Percentiles rank a stretch among this genome's conserved stretches.
Conservation (phyloP, 2,329 filamentous ascomycete genomes). For the Monosporascus sp. region DNA sequence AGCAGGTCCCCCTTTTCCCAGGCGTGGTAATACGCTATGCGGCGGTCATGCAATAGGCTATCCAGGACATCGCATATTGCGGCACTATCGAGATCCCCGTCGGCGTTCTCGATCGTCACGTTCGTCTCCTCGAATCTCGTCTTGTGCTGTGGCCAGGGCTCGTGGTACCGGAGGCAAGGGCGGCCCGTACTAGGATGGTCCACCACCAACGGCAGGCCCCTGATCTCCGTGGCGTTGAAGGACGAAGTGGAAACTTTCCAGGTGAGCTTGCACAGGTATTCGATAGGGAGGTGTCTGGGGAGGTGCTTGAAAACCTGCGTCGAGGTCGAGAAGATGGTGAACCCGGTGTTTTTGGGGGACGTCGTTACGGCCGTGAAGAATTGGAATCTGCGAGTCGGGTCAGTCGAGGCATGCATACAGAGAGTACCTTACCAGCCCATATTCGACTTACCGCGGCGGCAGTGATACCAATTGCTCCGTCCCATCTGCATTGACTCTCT, state of each 20-base stretch:
- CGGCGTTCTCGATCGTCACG: constrained; percentile 34
- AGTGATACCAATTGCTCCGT: constrained; percentile 34
- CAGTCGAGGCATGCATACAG: background rate
- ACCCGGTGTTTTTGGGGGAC: constrained; percentile 45
- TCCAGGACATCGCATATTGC: constrained; percentile 35
- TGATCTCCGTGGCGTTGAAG: constrained; percentile 39
- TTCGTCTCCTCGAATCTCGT: constrained; percentile 44
- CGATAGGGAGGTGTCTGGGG: constrained; percentile 28
- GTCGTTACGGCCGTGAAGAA: constrained; percentile 43
- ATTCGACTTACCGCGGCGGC: constrained; percentile 34
- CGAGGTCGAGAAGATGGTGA: constrained; percentile 49
- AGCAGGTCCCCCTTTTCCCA: constrained; percentile 52
- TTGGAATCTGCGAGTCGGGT: constrained; percentile 36
- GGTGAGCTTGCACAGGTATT: constrained; percentile 33
- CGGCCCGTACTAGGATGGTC: constrained; percentile 38
- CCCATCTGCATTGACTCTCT: constrained; percentile 31
- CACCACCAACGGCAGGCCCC: constrained; percentile 37
- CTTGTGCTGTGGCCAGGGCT: constrained; percentile 47
- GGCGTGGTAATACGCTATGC: constrained; percentile 42
- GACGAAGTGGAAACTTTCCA: constrained; percentile 45
- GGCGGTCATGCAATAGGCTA: constrained; percentile 40
- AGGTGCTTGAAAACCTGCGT: constrained; percentile 43
- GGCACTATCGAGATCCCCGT: constrained; percentile 3
- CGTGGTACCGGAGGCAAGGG: constrained; percentile 49
- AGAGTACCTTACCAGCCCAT: background rate